Conservation (phyloP, 352 stramenopile species). For the Globisporangium viniferum region DNA sequence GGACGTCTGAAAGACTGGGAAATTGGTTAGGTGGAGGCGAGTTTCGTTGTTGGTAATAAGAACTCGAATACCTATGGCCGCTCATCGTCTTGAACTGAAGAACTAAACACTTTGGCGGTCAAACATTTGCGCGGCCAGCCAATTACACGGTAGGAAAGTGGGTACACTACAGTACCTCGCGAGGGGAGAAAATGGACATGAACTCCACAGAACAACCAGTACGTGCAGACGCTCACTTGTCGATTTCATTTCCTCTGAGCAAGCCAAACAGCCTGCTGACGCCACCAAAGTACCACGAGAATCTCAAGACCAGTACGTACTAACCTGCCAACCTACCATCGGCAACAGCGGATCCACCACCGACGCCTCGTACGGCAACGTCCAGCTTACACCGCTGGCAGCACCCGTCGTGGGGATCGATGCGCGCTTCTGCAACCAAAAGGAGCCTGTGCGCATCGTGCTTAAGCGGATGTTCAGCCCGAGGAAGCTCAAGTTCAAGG, state of each 20-base stretch:
- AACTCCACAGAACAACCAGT: not conserved
- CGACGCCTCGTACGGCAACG: constrained; percentile 1
- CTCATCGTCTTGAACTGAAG: too few species aligned
- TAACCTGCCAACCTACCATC: not conserved
- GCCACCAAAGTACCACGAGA: not conserved
- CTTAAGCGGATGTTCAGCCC: not conserved
- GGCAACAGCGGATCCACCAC: not conserved
- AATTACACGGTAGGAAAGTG: not conserved
- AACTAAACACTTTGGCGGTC: too few species aligned
- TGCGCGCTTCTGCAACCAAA: not conserved
- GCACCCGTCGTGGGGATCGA: not conserved
- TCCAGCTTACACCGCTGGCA: not conserved
- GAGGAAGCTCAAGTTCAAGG: not conserved
- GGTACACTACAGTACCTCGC: not conserved
- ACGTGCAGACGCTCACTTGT: not conserved
- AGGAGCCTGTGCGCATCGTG: not conserved
- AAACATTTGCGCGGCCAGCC: not conserved
- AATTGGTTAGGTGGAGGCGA: too few species aligned
- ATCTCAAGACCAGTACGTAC: not conserved
- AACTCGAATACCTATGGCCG: too few species aligned
- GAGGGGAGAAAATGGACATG: not conserved
- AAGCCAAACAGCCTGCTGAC: not conserved
- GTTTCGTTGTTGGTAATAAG: too few species aligned
- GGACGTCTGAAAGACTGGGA: too few species aligned
- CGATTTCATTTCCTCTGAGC: not conserved